Percentiles rank a stretch among this genome's conserved stretches.
Evolutionary conservation across 352 stramenopile genomes (phyloP).

Genomic region (Phytopythium litorale): DNA sequence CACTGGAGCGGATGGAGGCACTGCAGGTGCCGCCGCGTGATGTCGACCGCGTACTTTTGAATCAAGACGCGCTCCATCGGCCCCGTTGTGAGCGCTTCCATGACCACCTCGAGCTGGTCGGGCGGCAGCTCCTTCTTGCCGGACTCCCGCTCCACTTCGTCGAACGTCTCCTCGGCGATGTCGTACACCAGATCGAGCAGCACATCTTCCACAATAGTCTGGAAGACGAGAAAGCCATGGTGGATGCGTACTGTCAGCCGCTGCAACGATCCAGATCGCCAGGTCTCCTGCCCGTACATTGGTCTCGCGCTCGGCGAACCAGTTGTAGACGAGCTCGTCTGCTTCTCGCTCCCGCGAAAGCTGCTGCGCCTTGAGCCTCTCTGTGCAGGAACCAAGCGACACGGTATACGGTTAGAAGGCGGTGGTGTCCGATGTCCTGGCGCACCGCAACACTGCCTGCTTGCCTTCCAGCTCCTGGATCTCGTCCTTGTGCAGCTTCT

Average conservation of each 20-base stretch:
- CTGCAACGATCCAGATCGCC: background rate
- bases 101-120: constrained; percentile 61
- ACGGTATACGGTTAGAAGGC: background rate
- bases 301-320: constrained; percentile 34
- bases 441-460: background rate
- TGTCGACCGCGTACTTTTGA: constrained; percentile 80
- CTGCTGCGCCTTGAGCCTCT: constrained; percentile 32
- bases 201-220: constrained; percentile 63
- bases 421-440: background rate
- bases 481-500: constrained; percentile 28
- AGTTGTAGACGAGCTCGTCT: constrained; percentile 42
- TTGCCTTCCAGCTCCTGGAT: constrained; percentile 48
- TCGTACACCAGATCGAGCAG: constrained; percentile 55
- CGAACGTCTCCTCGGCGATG: constrained; percentile 47
- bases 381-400: constrained; percentile 11
- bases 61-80: constrained; percentile 60
- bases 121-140: constrained; percentile 50
- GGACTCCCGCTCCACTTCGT: constrained; percentile 44
- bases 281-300: constrained; percentile 21
- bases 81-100: constrained; percentile 50
- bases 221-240: background rate
- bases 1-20: constrained; percentile 62
- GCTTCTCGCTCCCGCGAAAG: constrained; percentile 26
- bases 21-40: constrained; percentile 69
- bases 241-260: background rate